A percentile compares a stretch with the other conserved stretches of the same genome.
Evolutionary conservation across 805 yeast genomes (phyloP).

Genomic region (Teunomyces gatunensis): DNA sequence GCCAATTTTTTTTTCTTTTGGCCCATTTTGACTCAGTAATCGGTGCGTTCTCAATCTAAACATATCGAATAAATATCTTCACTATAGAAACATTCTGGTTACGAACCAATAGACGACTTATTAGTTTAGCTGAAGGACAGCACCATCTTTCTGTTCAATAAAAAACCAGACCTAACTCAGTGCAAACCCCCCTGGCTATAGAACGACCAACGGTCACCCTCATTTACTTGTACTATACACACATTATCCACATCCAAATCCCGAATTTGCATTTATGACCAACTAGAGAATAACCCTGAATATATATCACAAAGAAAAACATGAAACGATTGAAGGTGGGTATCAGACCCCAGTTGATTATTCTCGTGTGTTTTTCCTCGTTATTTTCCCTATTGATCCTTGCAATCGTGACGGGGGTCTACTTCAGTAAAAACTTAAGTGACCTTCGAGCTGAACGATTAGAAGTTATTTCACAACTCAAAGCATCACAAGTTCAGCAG

Average conservation of each 20-base stretch:
- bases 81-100: neutral
- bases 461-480: slow-evolving; percentile 74
- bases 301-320: neutral
- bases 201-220: neutral
- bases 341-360: slow-evolving; percentile 71
- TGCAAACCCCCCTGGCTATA: neutral
- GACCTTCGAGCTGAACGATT: slow-evolving; percentile 66
- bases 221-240: neutral
- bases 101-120: neutral
- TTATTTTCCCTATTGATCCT: slow-evolving; percentile 66
- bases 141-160: no score
- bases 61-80: neutral
- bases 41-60: neutral
- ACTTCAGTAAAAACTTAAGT: slow-evolving; percentile 63
- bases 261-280: slow-evolving; percentile 1
- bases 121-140: neutral
- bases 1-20: neutral
- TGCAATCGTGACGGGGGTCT: slow-evolving; percentile 71
- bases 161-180: neutral
- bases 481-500: slow-evolving; percentile 76
- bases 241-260: neutral
- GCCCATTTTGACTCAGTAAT: neutral
- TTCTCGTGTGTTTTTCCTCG: slow-evolving; percentile 67
- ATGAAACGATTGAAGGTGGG: slow-evolving; percentile 53
- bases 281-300: neutral